Evolutionary conservation across 306 rosid species (phyloP), one percentile per base, ranked within the genome.

Genomic region (Hippophae gyantsensis): DNA sequence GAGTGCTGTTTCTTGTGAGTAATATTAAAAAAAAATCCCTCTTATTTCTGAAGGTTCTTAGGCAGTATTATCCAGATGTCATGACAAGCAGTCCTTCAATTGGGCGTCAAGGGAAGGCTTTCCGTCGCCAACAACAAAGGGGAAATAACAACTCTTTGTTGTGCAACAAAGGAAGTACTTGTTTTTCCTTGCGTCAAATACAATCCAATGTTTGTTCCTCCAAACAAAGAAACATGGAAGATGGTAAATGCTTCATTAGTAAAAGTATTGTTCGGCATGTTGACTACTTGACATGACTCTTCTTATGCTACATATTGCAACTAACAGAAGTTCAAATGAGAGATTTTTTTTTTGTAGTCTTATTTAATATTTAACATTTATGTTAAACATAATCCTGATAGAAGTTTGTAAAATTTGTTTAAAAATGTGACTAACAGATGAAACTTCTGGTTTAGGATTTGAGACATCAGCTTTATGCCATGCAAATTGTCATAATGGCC

Each of bases 81-180:
- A 47, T 64, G 45, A 68, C 27, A 63, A 70, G 68, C 47, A 76
- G 73, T 71, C 95, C 86, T 58, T 87, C 95, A 55, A 79, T 92
- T 78, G 95, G 98, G 54, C 96, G 93, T 50, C 94, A 85, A 72
- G 96, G 98, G 74, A 92, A 92, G 83, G 87, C 96, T 76, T 81
- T 92, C 76, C 93, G 89, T 32, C 83, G 87, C 60, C 76, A 69
- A 68, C 82, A 81, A 60, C 83, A 70, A 54, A 79, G 76, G 72
- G 82, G 61, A 58, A 46, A 41, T 54, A 44, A 55, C 11, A 71
- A 72, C 70, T 74, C 85, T 58, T 63, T 25, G 38, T 58, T 52
- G 66, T 65, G 63, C 61, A 73, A 54, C 56, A 77, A 81, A 77
- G 78, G 67, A 68, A 63, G 53, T 43, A 13, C 53, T 43, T 62